Base-by-base conservation (phyloP, 108 stramenopile species). In the Nitzschia inconspicua region DNA sequence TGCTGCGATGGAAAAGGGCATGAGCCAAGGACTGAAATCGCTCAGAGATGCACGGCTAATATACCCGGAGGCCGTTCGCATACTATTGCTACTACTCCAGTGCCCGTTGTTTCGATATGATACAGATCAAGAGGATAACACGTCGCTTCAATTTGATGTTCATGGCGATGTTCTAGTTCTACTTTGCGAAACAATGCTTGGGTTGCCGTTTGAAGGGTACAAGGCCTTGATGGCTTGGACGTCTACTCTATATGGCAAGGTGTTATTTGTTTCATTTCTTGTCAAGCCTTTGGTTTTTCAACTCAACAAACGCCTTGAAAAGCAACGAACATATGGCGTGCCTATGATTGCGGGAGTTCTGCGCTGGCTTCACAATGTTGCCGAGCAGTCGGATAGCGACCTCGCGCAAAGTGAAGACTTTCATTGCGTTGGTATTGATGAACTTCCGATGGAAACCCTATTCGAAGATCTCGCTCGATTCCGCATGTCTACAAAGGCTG, bases 261-360 rank as follows among this genome's bases (percentile, higher is more conserved):
- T 78, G 40, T 32, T 78, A 29, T 89, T 82, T 56, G 69, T 75
- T 6, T 69, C 58, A 43, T 80, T 79, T 65, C 70, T 89, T 31
- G 80, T 89, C 9, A 55, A 55, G 20, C 87, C 87, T 25, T 51
- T 89, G 20, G 39, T 89, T 20, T 47, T 62, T 6, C 72, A 82
- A 18, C 66, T 89, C 51, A 63, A 63, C 37, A 46, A 14, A 4
- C 42, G 36, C 20, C 20, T 65, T 6, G 1, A 24, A 13, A 63
- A 28, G 6, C n/a, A 55, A 30, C 32, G 50, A 37, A 65, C 62
- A 8, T 68, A 64, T 22, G 60, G 74, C 31, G 76, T 79, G 26
- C 83, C 87, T 5, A 72, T 83, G 29, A 69, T 89, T 56, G 72
- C 76, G 19, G 67, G 77, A 28, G 83, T 89, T 0, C 52, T 89